Evolutionary conservation across 768 basidiomycete genomes (phyloP), one percentile per base, ranked within the genome.

Genomic region (Pleurotus cornucopiae): DNA sequence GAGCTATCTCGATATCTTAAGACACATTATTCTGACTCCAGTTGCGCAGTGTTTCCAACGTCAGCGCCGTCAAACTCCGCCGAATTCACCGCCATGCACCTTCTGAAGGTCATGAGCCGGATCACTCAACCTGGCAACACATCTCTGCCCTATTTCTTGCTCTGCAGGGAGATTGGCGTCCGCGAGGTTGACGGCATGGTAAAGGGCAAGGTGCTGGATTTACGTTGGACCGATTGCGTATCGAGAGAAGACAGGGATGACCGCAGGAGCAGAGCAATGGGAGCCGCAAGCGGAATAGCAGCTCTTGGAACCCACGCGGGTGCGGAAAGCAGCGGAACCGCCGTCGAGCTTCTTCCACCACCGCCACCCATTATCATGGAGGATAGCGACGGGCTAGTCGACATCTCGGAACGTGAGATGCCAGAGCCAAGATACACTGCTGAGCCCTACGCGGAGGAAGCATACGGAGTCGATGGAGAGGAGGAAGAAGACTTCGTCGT

Each of bases 111-210:
- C 48, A 91, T 91, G 88, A 82, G 82, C 62, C 81, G 89, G 49
- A 76, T 94, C 56, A 83, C 85, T 25, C 82, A 84, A 61, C 78
- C 80, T 0, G 81, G 80, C 44, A 78, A 82, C 49, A 78, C 74
- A 9, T 83, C 85, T 59, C 73, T 93, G 49, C 80, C 88, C 1
- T 94, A 94, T 67, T 94, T 94, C 68, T 73, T 85, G 58, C 77
- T 93, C 12, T 93, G 90, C 63, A 78, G 89, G 40, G 89, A 93
- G 67, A 71, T 93, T n/a, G 91, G 91, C 2, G 89, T 89, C 46
- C 77, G 83, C 6, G 88, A 88, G 4, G 88, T 93, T 6, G 91
- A 93, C 64, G 90, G 88, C 23, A 88, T 93, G 89, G 81, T 94
- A 46, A 84, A 85, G 58, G 88, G 85, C 1, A 78, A 85, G 52